Conservation (phyloP, 495 filamentous ascomycete species). For the Staphylotrichum longicolle region DNA sequence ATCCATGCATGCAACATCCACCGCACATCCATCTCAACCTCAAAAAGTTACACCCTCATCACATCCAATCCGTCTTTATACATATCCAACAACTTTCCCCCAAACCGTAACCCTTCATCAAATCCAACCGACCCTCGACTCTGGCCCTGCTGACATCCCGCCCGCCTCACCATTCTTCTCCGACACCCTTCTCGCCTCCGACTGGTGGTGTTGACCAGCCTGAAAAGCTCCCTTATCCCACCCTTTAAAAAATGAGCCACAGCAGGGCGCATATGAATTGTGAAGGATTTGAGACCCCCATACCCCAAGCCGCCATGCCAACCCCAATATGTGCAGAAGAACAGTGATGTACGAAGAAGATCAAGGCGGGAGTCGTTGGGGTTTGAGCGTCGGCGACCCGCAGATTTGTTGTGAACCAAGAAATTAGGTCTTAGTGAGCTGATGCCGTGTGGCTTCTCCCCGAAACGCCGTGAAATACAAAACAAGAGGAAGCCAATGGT, state of each 20-base stretch:
- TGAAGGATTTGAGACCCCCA: no score
- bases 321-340: constrained; percentile 1
- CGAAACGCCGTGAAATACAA: constrained; percentile 11
- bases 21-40: background rate
- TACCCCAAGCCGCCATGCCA: background rate
- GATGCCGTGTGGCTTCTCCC: constrained; percentile 13
- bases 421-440: constrained; percentile 13
- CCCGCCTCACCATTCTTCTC: no score
- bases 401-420: background rate
- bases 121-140: background rate
- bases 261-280: no score
- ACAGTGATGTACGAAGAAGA: background rate
- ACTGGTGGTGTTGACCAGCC: no score
- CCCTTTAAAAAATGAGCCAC: no score
- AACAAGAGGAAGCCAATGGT: constrained; percentile 1
- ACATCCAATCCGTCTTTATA: background rate
- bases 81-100: background rate
- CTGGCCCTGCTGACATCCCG: no score
- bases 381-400: background rate
- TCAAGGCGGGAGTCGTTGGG: background rate
- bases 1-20: background rate
- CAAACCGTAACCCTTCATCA: background rate
- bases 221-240: no score
- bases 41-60: no score
- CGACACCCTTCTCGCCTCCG: no score